These are phyloP conservation scores for Starmera stellimalicola DNA, from an alignment of 1,139 yeast species.

Conservation along the genomic window DNA sequence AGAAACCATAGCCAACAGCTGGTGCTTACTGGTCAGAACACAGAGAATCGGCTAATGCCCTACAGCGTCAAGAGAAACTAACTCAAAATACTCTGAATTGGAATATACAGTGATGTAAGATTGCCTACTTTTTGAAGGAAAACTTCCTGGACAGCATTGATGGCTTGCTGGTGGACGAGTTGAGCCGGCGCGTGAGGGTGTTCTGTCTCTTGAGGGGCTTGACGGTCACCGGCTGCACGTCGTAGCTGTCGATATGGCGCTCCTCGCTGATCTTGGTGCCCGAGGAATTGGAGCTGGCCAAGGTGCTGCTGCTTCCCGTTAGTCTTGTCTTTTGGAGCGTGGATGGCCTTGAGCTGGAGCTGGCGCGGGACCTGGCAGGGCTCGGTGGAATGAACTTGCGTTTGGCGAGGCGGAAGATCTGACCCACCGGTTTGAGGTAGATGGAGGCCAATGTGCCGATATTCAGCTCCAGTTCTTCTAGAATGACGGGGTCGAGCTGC, in stretches of 20 bases:
- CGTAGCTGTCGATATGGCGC: slow-evolving; percentile 26
- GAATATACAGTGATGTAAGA: no score
- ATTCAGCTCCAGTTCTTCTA: slow-evolving; percentile 76
- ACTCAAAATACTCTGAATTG: no score
- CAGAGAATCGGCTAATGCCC: no score
- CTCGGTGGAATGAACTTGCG: slow-evolving; percentile 44
- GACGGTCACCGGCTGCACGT: slow-evolving; percentile 26
- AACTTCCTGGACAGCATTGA: slow-evolving; percentile 22
- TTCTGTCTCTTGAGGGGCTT: slow-evolving; percentile 23
- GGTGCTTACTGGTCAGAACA: no score
- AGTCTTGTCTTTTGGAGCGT: slow-evolving; percentile 1
- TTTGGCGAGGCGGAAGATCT: slow-evolving; percentile 64
- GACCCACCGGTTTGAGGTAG: slow-evolving; percentile 73
- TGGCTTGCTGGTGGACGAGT: slow-evolving; percentile 17
- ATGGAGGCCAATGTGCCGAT: slow-evolving; percentile 80
- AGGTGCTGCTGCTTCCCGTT: slow-evolving; percentile 4
- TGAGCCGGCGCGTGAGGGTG: slow-evolving; percentile 20
- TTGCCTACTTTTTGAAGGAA: slow-evolving; percentile 3
- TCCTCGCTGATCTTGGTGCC: slow-evolving; percentile 6
- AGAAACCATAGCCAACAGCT: no score
- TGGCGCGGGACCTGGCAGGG: slow-evolving; percentile 36
- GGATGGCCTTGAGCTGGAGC: slow-evolving; percentile 8
- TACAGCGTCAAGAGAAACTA: no score
- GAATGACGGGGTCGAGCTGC: slow-evolving; percentile 54
- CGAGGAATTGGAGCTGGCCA: slow-evolving; percentile 5